Evolutionary conservation across 768 basidiomycete genomes (phyloP), one percentile per base, ranked within the genome.

Genomic region (Infundibulicybe gibba): DNA sequence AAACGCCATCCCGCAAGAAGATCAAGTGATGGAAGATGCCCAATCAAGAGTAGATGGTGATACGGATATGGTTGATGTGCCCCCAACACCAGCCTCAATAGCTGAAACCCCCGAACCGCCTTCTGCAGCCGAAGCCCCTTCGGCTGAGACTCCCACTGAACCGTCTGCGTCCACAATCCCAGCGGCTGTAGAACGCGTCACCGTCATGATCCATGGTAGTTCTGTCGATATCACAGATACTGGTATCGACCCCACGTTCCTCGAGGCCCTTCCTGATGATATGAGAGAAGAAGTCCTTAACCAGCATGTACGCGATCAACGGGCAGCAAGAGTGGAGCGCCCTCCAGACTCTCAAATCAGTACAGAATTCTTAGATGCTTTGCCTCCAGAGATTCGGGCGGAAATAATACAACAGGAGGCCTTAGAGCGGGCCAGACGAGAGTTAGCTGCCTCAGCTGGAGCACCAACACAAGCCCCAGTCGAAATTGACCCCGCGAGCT

Each of bases 221-320:
- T 75, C 85, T 6, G 91, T 98, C 20, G 97, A 99, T 61, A 99
- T 99, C 61, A 99, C 97, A 2, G 94, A 98, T 57, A 95, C 94
- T 32, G 97, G 97, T 4, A 97, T 99, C 59, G 97, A 99, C 62
- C 92, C 94, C 2, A 94, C 92, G 5, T 99, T 99, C 78, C 72
- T 99, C 48, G 94, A 97, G 67, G 97, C 97, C 19, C 70, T 99
- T 8, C 97, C 97, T 0, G 97, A 99, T 60, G 95, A 98, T 54
- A 98, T 99, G 87, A 83, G 97, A 43, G 95, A 97, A 61, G 97
- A 99, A 61, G 93, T 99, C 32, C 76, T 99, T 44, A 94, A 94
- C 57, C 97, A 99, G 60, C 95, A 99, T 60, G 84, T 97, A 55
- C 85, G 94, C 8, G 97, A 98, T 56, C 90, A 86, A 50, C 84